These are phyloP conservation scores for Dunaliella primolecta DNA, from an alignment of 139 green algal genomes.

Conservation along the genomic window DNA sequence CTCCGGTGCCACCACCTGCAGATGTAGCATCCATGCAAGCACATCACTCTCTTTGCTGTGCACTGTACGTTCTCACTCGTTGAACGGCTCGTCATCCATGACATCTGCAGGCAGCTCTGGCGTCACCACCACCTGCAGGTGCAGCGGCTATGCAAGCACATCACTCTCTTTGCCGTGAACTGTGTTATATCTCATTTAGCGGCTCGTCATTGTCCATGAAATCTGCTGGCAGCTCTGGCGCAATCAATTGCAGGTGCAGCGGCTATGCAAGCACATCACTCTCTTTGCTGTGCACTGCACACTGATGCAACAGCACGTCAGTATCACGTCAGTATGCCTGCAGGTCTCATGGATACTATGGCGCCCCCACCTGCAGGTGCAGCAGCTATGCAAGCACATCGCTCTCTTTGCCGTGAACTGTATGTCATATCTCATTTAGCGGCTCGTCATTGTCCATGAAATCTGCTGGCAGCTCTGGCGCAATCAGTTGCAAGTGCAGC, in stretches of 20 bases:
- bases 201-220: constrained; percentile 30
- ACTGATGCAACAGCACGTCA: too few relatives aligned
- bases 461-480: constrained; percentile 51
- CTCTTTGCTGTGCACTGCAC: neutral
- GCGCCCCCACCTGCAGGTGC: constrained; percentile 64
- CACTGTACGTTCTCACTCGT: neutral
- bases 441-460: constrained; percentile 30
- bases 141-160: neutral
- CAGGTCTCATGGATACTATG: constrained; percentile 40
- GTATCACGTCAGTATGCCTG: too few relatives aligned
- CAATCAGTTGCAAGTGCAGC: constrained; percentile 55
- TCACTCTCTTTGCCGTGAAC: neutral
- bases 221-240: constrained; percentile 51
- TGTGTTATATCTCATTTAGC: constrained; percentile 38
- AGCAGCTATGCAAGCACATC: neutral
- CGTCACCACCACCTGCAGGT: constrained; percentile 66
- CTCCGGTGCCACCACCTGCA: constrained; percentile 72
- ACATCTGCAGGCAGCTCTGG: too few relatives aligned
- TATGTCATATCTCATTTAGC: constrained; percentile 39
- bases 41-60: neutral
- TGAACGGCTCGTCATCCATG: too few relatives aligned
- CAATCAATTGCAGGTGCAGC: constrained; percentile 55
- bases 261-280: neutral
- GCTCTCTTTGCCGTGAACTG: neutral
- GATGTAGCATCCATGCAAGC: neutral